Percentiles rank a stretch among this genome's conserved stretches.
Evolutionary conservation across 2,329 filamentous ascomycete genomes (phyloP).

Genomic region (Westerdykella ornata): DNA sequence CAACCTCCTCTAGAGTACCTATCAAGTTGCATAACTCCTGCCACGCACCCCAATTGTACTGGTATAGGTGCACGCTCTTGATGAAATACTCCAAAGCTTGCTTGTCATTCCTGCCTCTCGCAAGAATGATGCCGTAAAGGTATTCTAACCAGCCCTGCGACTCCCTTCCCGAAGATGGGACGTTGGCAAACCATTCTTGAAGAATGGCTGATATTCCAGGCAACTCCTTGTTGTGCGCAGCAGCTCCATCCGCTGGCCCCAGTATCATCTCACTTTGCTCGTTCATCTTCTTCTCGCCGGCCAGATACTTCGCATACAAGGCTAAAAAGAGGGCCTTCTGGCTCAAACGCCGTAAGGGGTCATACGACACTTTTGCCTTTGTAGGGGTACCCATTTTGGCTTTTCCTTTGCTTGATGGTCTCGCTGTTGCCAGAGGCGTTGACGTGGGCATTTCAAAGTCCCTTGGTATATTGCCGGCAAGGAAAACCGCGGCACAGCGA

Average conservation of each 20-base stretch:
- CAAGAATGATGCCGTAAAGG: conserved; percentile 81
- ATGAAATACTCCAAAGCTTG: conserved; percentile 82
- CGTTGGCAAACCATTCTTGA: conserved; percentile 71
- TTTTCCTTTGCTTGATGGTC: conserved; percentile 54
- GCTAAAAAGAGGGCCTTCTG: conserved; percentile 90
- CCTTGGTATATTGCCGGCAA: conserved; percentile 71
- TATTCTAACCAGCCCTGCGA: conserved; percentile 94
- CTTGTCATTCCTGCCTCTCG: conserved; percentile 84
- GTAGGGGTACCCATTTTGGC: conserved; percentile 38
- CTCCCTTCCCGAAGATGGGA: conserved; percentile 49
- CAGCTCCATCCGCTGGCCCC: conserved; percentile 82
- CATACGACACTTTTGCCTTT: conserved; percentile 28
- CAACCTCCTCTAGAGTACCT: conserved; percentile 71
- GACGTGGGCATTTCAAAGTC: conserved; percentile 51
- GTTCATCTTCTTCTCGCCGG: conserved; percentile 91
- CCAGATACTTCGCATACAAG: conserved; percentile 85
- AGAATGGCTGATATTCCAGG: conserved; percentile 67
- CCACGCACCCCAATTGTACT: conserved; percentile 98
- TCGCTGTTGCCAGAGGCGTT: conserved; percentile 27
- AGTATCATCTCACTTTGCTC: conserved; percentile 97
- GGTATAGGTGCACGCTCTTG: conserved; percentile 77
- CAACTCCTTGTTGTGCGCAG: conserved; percentile 78
- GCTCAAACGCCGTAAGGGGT: conserved; percentile 54
- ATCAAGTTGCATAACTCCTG: conserved; percentile 80
- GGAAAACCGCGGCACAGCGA: conserved; percentile 81